Evolutionary conservation across 2,329 filamentous ascomycete genomes (phyloP).

Genomic region (Zymoseptoria ardabiliae): DNA sequence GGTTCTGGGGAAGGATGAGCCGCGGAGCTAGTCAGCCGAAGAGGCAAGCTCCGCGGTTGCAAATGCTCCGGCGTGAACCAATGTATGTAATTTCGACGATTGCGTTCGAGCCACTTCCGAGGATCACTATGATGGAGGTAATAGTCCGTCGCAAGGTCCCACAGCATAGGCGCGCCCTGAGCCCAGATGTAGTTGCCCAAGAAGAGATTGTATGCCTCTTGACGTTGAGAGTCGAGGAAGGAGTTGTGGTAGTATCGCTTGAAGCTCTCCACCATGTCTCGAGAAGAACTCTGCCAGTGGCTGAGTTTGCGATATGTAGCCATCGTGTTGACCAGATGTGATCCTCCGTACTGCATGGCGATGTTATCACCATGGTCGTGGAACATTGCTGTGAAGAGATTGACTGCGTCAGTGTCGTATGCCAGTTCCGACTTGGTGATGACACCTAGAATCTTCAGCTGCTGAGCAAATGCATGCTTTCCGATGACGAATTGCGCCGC

Average conservation of each 20-base stretch:
- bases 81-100: conserved; percentile 65
- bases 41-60: conserved; percentile 53
- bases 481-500: conserved; percentile 97
- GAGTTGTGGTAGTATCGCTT: conserved; percentile 99
- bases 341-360: conserved; percentile 93
- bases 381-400: conserved; percentile 94
- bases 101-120: conserved; percentile 58
- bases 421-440: conserved; percentile 71
- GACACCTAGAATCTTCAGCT: conserved; percentile 85
- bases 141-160: conserved; percentile 92
- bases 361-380: conserved; percentile 97
- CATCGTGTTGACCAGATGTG: conserved; percentile 97
- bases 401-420: conserved; percentile 92
- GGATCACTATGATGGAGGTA: conserved; percentile 90
- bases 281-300: conserved; percentile 94
- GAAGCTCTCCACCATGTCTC: conserved; percentile 98
- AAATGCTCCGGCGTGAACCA: conserved; percentile 79
- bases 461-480: conserved; percentile 84
- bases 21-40: conserved; percentile 17
- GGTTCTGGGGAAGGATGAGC: conserved; percentile 9
- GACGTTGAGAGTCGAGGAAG: conserved; percentile 92
- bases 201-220: conserved; percentile 97
- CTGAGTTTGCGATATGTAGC: conserved; percentile 98
- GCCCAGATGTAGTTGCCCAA: conserved; percentile 89
- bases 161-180: conserved; percentile 86